phyloP scores from a whole-genome alignment of 345 rosid species.

The Eucalyptus tenuipes region DNA sequence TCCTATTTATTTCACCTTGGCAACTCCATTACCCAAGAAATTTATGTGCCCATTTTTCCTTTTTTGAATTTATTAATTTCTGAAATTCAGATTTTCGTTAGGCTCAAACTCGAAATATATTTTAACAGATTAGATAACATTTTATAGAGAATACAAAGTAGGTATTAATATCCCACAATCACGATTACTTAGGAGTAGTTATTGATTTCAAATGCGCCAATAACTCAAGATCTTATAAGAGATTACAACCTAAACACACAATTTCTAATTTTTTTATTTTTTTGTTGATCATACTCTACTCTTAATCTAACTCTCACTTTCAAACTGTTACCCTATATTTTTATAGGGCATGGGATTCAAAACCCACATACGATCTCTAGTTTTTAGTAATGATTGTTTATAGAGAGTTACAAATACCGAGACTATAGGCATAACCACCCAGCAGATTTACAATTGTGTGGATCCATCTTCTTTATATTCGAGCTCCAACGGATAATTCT shows the following conservation, averaged over 20 bases:
- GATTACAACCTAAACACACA: background rate
- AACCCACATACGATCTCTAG: accelerated
- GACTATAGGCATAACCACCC: background rate
- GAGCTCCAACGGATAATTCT: background rate
- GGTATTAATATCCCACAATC: background rate
- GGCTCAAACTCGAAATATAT: too few species aligned
- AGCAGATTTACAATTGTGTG: background rate
- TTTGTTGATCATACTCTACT: too few species aligned
- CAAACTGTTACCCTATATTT: accelerated
- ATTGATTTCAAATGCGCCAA: background rate
- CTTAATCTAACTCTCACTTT: too few species aligned
- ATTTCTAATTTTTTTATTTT: background rate
- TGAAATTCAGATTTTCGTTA: accelerated
- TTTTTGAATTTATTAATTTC: too few species aligned
- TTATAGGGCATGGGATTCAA: accelerated
- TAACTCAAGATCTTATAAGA: background rate
- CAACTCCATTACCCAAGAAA: too few species aligned
- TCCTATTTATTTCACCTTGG: too few species aligned
- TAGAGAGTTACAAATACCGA: background rate
- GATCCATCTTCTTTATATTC: background rate
- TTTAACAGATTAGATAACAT: accelerated
- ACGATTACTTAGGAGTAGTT: background rate
- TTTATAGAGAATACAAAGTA: background rate
- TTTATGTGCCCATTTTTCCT: too few species aligned
- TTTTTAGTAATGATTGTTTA: background rate